A percentile compares a stretch with the other conserved stretches of the same genome.
Evolutionary conservation across 2,329 filamentous ascomycete species (phyloP).

Genomic region (Lachnellula subtilissima): DNA sequence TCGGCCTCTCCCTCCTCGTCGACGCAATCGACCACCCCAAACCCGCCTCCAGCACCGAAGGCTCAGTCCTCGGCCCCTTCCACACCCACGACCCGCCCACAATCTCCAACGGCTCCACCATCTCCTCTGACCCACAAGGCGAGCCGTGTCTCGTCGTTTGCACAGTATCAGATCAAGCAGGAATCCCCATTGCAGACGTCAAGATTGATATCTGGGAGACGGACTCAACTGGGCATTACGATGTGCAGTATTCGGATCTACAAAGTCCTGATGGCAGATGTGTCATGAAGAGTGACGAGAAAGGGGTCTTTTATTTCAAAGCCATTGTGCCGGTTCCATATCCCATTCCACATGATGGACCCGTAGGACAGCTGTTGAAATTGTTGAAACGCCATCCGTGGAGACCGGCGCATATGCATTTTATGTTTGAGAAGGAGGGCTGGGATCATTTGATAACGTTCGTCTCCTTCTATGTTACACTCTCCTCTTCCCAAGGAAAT

Average conservation of each 20-base stretch:
- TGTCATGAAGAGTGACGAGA: slow-evolving; percentile 61
- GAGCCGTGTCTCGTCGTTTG: slow-evolving; percentile 70
- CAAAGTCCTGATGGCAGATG: slow-evolving; percentile 66
- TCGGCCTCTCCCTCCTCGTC: slow-evolving; percentile 74
- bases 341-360: slow-evolving; percentile 78
- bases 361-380: slow-evolving; percentile 68
- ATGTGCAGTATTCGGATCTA: slow-evolving; percentile 68
- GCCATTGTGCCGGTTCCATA: slow-evolving; percentile 82
- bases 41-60: slow-evolving; percentile 64
- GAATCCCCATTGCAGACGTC: slow-evolving; percentile 57
- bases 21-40: slow-evolving; percentile 83
- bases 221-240: slow-evolving; percentile 74
- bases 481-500: background rate
- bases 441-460: slow-evolving; percentile 80
- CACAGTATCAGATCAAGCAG: slow-evolving; percentile 60
- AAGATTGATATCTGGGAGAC: slow-evolving; percentile 85
- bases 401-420: slow-evolving; percentile 76
- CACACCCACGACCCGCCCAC: slow-evolving; percentile 71
- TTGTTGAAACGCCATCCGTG: slow-evolving; percentile 69
- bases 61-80: slow-evolving; percentile 77
- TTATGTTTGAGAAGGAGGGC: slow-evolving; percentile 79
- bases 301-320: slow-evolving; percentile 80
- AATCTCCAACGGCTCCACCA: slow-evolving; percentile 51
- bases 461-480: background rate
- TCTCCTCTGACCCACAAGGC: slow-evolving; percentile 66